Conservation (phyloP, 1,139 yeast genomes). For the Pichia sp. region DNA sequence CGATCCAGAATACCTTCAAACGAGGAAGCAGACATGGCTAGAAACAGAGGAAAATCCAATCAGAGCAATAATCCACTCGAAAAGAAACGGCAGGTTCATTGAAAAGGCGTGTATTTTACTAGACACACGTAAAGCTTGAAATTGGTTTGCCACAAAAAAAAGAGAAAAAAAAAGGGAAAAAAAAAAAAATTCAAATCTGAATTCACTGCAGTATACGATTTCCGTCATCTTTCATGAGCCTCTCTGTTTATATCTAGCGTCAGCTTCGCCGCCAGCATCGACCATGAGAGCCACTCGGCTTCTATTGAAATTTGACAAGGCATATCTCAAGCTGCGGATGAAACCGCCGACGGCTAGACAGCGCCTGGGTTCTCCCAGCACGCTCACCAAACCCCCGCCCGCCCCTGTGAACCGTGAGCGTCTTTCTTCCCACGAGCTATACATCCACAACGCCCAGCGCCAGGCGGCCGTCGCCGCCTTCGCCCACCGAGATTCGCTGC, state of each 20-base stretch:
- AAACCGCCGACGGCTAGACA: background rate
- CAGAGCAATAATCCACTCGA: too few species aligned
- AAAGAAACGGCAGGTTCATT: too few species aligned
- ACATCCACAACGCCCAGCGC: background rate
- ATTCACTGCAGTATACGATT: too few species aligned
- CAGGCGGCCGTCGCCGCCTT: background rate
- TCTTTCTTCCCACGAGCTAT: background rate
- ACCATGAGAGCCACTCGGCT: background rate
- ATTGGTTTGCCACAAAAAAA: too few species aligned
- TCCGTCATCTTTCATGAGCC: background rate
- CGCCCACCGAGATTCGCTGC: background rate
- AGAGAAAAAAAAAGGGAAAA: too few species aligned
- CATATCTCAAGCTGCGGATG: background rate
- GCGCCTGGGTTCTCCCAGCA: too few species aligned
- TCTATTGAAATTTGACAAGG: background rate
- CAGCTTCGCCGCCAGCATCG: too few species aligned
- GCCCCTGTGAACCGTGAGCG: background rate
- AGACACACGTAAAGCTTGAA: background rate
- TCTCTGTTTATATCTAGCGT: too few species aligned
- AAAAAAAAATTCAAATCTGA: too few species aligned
- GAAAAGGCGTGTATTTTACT: background rate
- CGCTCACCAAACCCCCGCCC: background rate
- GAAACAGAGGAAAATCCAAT: background rate
- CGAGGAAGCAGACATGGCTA: background rate
- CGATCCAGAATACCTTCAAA: slow-evolving; percentile 6